Evolutionary conservation across 306 rosid species (phyloP).

Genomic region (Glycyrrhiza uralensis): DNA sequence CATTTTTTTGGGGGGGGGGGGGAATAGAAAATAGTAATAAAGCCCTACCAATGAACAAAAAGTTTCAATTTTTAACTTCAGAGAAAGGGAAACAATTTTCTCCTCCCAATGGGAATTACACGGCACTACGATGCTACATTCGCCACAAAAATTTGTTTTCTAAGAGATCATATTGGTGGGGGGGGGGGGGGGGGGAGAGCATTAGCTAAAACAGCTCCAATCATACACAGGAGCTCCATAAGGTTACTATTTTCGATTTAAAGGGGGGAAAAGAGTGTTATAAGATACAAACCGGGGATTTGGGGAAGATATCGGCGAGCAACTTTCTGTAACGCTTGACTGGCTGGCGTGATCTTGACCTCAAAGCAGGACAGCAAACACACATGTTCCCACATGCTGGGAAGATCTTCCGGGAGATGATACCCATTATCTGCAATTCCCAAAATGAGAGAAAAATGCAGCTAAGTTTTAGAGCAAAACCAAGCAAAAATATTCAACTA

Average conservation of each 20-base stretch:
- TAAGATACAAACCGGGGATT: constrained; percentile 57
- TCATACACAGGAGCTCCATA: not conserved
- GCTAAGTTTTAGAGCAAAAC: constrained; percentile 13
- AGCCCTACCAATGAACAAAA: not conserved
- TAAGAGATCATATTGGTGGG: not conserved
- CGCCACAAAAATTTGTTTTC: not conserved
- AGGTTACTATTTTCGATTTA: not conserved
- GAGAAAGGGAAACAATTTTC: not conserved
- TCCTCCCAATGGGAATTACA: not conserved
- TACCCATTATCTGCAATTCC: constrained; percentile 70
- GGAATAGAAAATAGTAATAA: not conserved
- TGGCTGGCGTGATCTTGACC: constrained; percentile 93
- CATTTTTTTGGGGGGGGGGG: not conserved
- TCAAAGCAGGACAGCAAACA: constrained; percentile 94
- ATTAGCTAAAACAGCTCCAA: constrained; percentile 4
- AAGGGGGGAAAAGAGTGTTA: not conserved
- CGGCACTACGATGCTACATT: not conserved
- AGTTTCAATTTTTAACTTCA: constrained; percentile 13
- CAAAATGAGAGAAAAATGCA: not conserved
- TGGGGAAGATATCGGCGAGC: constrained; percentile 89
- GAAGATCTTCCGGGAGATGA: constrained; percentile 85
- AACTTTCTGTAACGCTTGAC: constrained; percentile 93
- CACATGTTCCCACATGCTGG: constrained; percentile 97
- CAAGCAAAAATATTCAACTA: constrained; percentile 2
- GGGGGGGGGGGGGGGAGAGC: not conserved